Percentiles rank a stretch among this genome's conserved stretches.
Conservation (phyloP, 768 basidiomycete genomes). For the Pholiota microspora region DNA sequence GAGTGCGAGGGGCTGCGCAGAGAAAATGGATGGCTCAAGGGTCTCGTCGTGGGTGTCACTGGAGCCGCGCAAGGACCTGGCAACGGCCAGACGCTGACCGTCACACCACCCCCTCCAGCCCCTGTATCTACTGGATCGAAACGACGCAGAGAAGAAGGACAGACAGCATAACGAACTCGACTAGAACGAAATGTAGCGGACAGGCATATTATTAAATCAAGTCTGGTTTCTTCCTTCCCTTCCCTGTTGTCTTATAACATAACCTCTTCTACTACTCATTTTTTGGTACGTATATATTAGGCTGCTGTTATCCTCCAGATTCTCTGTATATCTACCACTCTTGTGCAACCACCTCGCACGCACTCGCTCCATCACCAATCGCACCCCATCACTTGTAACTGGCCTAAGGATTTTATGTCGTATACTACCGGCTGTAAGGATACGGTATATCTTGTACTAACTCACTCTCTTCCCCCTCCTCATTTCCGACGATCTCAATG, state of each 20-base stretch:
- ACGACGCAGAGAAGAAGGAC: conserved; percentile 32
- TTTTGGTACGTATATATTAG: conserved; percentile 5
- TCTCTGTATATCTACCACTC: neutral
- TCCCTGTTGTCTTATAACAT: neutral
- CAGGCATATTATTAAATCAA: conserved; percentile 5
- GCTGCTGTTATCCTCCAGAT: neutral
- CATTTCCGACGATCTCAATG: neutral
- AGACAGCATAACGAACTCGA: conserved; percentile 13
- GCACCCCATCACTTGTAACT: neutral
- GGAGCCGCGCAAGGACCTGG: conserved; percentile 54
- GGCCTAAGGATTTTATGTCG: neutral
- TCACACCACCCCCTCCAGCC: conserved; percentile 18
- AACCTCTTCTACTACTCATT: neutral
- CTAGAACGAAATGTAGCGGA: neutral
- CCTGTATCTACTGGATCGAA: conserved; percentile 24
- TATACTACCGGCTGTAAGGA: neutral
- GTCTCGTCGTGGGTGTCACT: conserved; percentile 84
- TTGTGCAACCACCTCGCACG: neutral
- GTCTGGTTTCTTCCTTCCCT: conserved; percentile 1
- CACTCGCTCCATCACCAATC: neutral
- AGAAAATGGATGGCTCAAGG: conserved; percentile 93
- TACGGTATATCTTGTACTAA: neutral
- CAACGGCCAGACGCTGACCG: conserved; percentile 20
- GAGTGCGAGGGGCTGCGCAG: conserved; percentile 86
- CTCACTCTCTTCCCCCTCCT: neutral